Evolutionary conservation across 2,329 filamentous ascomycete species (phyloP).

Genomic region (Hysterium pulicare): DNA sequence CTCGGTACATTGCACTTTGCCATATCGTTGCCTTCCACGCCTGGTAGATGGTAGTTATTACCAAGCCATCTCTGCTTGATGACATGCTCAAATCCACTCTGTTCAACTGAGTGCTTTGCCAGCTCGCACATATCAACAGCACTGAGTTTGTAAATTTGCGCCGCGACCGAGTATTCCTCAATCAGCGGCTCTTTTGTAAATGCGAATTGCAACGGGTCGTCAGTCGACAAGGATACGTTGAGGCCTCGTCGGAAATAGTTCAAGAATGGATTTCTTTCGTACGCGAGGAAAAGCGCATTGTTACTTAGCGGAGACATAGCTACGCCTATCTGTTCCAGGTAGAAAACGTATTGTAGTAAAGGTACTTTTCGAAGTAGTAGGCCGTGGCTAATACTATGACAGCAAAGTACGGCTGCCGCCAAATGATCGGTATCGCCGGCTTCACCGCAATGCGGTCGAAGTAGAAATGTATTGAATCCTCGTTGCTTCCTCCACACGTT

Average conservation of each 20-base stretch:
- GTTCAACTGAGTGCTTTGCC: constrained; percentile 90
- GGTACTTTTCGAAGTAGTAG: constrained; percentile 90
- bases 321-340: constrained; percentile 95
- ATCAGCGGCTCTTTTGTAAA: constrained; percentile 98
- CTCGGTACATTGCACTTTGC: constrained; percentile 96
- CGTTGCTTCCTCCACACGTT: constrained; percentile 88
- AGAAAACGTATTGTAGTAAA: constrained; percentile 93
- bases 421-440: constrained; percentile 96
- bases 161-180: constrained; percentile 95
- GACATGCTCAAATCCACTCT: constrained; percentile 86
- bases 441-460: constrained; percentile 93
- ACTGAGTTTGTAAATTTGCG: constrained; percentile 96
- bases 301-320: constrained; percentile 99
- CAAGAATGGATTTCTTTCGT: constrained; percentile 94
- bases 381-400: constrained; percentile 95
- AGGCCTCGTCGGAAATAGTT: constrained; percentile 92
- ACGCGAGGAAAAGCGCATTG: constrained; percentile 92
- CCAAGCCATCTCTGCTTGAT: constrained; percentile 94
- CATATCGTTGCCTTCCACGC: constrained; percentile 83
- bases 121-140: constrained; percentile 98
- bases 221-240: constrained; percentile 93
- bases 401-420: constrained; percentile 84
- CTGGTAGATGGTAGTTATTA: constrained; percentile 69
- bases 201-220: constrained; percentile 95
- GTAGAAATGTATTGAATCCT: constrained; percentile 91